These are phyloP conservation scores for Colletotrichum horii DNA, from an alignment of 2,329 filamentous ascomycete species.

Conservation along the genomic window DNA sequence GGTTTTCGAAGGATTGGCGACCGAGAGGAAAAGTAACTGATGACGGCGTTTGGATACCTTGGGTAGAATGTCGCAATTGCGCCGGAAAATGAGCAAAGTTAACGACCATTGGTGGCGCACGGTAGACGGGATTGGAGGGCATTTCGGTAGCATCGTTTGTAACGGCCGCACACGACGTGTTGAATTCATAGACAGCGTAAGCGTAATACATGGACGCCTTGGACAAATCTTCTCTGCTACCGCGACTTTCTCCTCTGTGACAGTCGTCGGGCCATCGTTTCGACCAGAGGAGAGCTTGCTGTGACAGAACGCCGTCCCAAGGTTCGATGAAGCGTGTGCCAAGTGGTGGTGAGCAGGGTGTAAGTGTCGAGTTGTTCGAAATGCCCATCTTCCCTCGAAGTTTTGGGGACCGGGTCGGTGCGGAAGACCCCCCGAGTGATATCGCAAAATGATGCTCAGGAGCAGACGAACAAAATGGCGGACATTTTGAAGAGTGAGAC, in stretches of 20 bases:
- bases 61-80: conserved; percentile 11
- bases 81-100: conserved; percentile 1
- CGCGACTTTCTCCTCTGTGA: neutral
- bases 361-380: neutral
- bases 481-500: neutral
- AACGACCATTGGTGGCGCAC: neutral
- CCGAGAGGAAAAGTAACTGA: neutral
- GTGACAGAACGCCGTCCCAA: neutral
- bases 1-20: neutral
- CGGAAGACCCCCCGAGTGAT: conserved; percentile 18
- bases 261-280: neutral
- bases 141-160: neutral
- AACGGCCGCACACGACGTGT: neutral
- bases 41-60: conserved; percentile 7
- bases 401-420: neutral
- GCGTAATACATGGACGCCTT: neutral
- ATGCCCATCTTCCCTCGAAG: neutral
- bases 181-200: neutral
- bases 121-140: neutral
- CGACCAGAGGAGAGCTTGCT: neutral
- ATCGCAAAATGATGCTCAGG: conserved; percentile 22
- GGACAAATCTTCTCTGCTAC: neutral
- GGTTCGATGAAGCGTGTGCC: neutral
- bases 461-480: conserved; percentile 4
- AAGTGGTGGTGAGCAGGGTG: neutral